phyloP scores from a whole-genome alignment of 352 stramenopile genomes.

The Phytophthora ohioensis region DNA sequence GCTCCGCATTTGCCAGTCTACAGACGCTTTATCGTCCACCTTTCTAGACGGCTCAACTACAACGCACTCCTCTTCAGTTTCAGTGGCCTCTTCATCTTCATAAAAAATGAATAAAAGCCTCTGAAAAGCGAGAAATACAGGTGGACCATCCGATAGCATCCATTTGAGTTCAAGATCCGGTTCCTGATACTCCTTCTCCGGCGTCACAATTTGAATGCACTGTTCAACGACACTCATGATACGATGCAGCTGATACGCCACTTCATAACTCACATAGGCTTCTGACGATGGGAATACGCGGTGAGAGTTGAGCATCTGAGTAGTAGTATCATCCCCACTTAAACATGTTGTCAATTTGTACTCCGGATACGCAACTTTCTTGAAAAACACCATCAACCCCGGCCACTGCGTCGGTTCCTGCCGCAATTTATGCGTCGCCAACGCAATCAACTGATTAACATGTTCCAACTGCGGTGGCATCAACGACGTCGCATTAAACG shows the following conservation, averaged over 20 bases:
- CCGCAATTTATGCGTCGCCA: slow-evolving; percentile 41
- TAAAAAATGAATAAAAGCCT: slow-evolving; percentile 37
- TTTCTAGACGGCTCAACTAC: background rate
- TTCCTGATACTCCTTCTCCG: slow-evolving; percentile 42
- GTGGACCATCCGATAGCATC: slow-evolving; percentile 45
- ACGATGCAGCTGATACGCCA: slow-evolving; percentile 62
- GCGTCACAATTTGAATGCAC: slow-evolving; percentile 47
- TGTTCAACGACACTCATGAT: slow-evolving; percentile 59
- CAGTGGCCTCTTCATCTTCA: slow-evolving; percentile 36
- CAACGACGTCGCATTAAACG: slow-evolving; percentile 39
- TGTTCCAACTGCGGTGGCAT: slow-evolving; percentile 29
- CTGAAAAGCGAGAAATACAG: slow-evolving; percentile 62
- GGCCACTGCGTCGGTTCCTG: slow-evolving; percentile 74
- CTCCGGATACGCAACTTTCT: slow-evolving; percentile 66
- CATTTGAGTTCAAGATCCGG: slow-evolving; percentile 63
- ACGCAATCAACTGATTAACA: slow-evolving; percentile 29
- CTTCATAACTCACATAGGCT: slow-evolving; percentile 75
- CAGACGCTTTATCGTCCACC: slow-evolving; percentile 1
- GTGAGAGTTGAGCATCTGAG: slow-evolving; percentile 26
- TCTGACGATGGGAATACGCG: slow-evolving; percentile 59
- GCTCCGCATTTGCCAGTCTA: slow-evolving; percentile 55
- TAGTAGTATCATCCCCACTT: slow-evolving; percentile 5
- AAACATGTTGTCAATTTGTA: slow-evolving; percentile 49
- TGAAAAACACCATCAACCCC: slow-evolving; percentile 78
- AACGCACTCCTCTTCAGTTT: slow-evolving; percentile 20